A percentile compares a stretch with the other conserved stretches of the same genome.
These are phyloP conservation scores for Colletotrichum musae DNA, from an alignment of 2,329 filamentous ascomycete species.

Conservation along the genomic window DNA sequence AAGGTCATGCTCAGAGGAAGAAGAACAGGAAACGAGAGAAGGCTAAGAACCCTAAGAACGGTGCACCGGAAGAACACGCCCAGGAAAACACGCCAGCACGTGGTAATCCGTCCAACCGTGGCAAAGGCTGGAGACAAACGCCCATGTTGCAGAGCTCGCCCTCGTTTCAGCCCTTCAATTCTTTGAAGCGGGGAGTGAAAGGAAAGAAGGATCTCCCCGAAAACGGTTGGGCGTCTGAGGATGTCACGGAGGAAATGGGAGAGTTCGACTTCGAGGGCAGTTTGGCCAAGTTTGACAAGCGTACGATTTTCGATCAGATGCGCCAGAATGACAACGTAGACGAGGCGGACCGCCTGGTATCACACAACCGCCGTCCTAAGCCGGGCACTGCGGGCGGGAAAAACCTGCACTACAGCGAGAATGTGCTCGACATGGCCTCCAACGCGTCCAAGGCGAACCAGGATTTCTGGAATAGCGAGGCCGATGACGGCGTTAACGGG, in stretches of 20 bases:
- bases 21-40: constrained; percentile 46
- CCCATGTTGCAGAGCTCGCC: constrained; percentile 72
- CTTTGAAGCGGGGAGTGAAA: constrained; percentile 69
- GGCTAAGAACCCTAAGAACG: constrained; percentile 50
- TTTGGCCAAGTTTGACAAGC: constrained; percentile 95
- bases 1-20: constrained; percentile 47
- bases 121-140: constrained; percentile 72
- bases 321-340: constrained; percentile 88
- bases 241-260: constrained; percentile 93
- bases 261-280: constrained; percentile 95
- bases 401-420: constrained; percentile 92
- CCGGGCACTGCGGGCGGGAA: constrained; percentile 85
- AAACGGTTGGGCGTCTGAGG: constrained; percentile 95
- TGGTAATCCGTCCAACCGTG: constrained; percentile 48
- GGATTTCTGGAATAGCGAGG: constrained; percentile 82
- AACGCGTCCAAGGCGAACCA: constrained; percentile 56
- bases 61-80: constrained; percentile 37
- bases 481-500: constrained; percentile 70
- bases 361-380: constrained; percentile 82
- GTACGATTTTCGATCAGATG: constrained; percentile 91
- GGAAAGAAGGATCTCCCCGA: constrained; percentile 61
- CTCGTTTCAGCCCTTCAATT: constrained; percentile 74
- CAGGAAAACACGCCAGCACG: constrained; percentile 39
- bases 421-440: constrained; percentile 80
- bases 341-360: constrained; percentile 91